phyloP scores from a whole-genome alignment of 176 grass and related monocot genomes.

The Puccinellia tenuiflora region DNA sequence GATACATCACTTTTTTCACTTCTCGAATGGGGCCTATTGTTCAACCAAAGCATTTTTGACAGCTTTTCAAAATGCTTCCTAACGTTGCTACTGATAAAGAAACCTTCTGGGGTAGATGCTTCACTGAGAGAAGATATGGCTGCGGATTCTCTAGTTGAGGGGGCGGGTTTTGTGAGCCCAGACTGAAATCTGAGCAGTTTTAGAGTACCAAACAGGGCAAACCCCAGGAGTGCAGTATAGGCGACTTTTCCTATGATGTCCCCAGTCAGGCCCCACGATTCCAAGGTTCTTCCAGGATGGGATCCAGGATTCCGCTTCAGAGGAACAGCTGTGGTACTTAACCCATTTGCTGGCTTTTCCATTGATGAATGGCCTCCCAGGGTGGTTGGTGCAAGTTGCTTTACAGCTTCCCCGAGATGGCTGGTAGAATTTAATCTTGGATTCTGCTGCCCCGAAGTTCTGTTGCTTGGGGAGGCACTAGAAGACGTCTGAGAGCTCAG shows the following conservation, averaged over 20 bases:
- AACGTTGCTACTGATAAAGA: conserved; percentile 26
- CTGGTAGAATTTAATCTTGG: conserved; percentile 59
- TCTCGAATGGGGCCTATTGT: conserved; percentile 30
- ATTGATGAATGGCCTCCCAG: conserved; percentile 46
- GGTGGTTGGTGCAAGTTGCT: conserved; percentile 75
- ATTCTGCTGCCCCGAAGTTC: conserved; percentile 34
- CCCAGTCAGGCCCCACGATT: conserved; percentile 41
- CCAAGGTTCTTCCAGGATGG: conserved; percentile 49
- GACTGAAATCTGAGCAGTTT: conserved; percentile 61
- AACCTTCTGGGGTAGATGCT: conserved; percentile 22
- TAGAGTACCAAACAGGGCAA: conserved; percentile 55
- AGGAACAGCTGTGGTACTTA: conserved; percentile 40
- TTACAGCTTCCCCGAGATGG: conserved; percentile 86
- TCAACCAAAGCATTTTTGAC: conserved; percentile 43
- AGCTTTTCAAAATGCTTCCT: conserved; percentile 55
- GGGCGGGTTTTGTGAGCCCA: conserved; percentile 25
- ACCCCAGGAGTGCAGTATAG: conserved; percentile 56
- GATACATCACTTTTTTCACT: conserved; percentile 28
- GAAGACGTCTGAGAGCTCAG: conserved; percentile 33
- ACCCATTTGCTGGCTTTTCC: conserved; percentile 32
- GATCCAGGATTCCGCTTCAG: conserved; percentile 58
- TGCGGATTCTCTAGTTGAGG: conserved; percentile 19
- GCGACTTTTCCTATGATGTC: conserved; percentile 54
- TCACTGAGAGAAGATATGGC: conserved; percentile 26
- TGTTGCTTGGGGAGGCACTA: conserved; percentile 36